phyloP scores from a whole-genome alignment of 768 basidiomycete species.

The Termitomyces sp. region DNA sequence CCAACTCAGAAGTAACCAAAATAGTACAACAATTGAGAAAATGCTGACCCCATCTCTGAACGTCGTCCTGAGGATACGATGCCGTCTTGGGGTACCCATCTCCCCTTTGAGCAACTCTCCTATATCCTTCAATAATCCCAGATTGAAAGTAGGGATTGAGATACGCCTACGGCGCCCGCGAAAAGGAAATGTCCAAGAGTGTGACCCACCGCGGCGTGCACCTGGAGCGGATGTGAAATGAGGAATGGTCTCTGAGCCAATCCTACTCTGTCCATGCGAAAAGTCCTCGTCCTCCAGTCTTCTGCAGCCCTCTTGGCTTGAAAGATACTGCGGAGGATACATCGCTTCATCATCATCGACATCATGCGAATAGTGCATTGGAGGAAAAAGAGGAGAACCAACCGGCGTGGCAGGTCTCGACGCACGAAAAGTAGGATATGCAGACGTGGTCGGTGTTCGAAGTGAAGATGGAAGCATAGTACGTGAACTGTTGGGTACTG shows the following conservation, averaged over 20 bases:
- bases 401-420: constrained; percentile 37
- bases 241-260: constrained; percentile 12
- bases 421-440: constrained; percentile 34
- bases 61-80: constrained; percentile 28
- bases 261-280: constrained; percentile 21
- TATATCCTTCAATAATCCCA: constrained; percentile 13
- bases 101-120: constrained; percentile 8
- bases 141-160: constrained; percentile 28
- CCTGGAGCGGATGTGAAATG: constrained; percentile 35
- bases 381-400: constrained; percentile 31
- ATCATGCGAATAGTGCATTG: constrained; percentile 26
- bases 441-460: constrained; percentile 31
- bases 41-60: constrained; percentile 32
- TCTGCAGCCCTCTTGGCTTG: constrained; percentile 28
- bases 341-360: constrained; percentile 50
- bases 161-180: constrained; percentile 48
- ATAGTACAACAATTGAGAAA: constrained; percentile 28
- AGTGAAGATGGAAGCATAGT: constrained; percentile 29
- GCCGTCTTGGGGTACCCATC: constrained; percentile 13
- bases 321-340: constrained; percentile 44
- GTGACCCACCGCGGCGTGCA: constrained; percentile 24
- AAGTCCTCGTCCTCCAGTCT: constrained; percentile 31
- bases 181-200: constrained; percentile 52
- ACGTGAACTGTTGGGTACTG: constrained; percentile 32
- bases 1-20: constrained; percentile 34